Conservation (phyloP, 2,329 filamentous ascomycete genomes). For the Orbilia brochopaga region DNA sequence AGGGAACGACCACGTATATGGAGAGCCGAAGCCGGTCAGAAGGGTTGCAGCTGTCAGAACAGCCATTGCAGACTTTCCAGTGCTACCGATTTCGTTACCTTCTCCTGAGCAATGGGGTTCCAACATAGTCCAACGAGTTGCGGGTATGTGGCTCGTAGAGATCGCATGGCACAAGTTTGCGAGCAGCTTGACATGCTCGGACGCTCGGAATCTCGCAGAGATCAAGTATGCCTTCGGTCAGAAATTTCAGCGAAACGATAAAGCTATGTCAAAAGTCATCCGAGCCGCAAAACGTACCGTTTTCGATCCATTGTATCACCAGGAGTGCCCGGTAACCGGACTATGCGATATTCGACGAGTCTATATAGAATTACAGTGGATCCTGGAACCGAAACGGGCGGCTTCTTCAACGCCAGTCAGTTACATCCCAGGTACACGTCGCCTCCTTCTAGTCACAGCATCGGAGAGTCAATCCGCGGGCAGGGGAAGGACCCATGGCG, state of each 20-base stretch:
- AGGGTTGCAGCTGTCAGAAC: constrained; percentile 6
- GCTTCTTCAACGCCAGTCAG: not conserved
- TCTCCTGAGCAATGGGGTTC: constrained; percentile 19
- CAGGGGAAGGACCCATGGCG: not conserved
- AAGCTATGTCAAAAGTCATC: not conserved
- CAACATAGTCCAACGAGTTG: constrained; percentile 17
- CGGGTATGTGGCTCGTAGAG: constrained; percentile 30
- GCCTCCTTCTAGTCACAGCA: not conserved
- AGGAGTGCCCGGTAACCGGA: constrained; percentile 1
- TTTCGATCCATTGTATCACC: constrained; percentile 18
- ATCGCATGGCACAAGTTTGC: constrained; percentile 34
- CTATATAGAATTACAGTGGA: constrained; percentile 10
- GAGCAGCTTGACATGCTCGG: not conserved
- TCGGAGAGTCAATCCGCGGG: not conserved
- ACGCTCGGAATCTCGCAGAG: not conserved
- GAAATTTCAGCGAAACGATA: constrained; percentile 12
- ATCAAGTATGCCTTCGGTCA: constrained; percentile 11
- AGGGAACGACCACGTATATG: constrained; percentile 2
- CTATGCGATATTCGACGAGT: constrained; percentile 28
- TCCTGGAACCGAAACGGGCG: not conserved
- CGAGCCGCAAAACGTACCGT: constrained; percentile 11
- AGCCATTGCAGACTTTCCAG: constrained; percentile 13
- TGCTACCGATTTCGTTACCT: constrained; percentile 11
- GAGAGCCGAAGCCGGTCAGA: not conserved
- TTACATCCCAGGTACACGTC: constrained; percentile 21